Base-by-base conservation (phyloP, 2,329 filamentous ascomycete species). In the Ascochyta fabae region DNA sequence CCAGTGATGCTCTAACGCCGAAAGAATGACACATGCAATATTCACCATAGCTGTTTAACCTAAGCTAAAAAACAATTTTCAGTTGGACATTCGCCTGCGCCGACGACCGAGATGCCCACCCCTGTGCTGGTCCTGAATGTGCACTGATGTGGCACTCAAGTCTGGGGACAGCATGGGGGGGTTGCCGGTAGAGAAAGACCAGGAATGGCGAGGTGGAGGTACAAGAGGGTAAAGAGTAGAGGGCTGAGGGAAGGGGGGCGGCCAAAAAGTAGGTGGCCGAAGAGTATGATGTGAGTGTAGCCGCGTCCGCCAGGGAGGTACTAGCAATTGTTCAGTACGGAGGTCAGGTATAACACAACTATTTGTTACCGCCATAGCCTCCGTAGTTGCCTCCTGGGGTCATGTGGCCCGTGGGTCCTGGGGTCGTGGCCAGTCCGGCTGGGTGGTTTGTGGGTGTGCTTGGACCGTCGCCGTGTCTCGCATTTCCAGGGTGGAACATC, bases 301-400 rank as follows among this genome's bases (percentile, higher is more conserved):
- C 3, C 16, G 16, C 40, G 27, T 31, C 16, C 44, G 47, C 26
- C 16, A 33, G 26, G 16, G 13, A 29, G 35, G 36, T 47, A 56
- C 53, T 56, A 38, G 46, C 41, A 56, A 22, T 45, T 10, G 4
- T 56, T 56, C 38, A 47, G 46, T 38, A 50, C 38, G 47, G 47
- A 56, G 42, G 26, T 36, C 36, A 43, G 33, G 26, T 31, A 38
- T 12, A 24, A 8, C 42, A 36, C 16, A 42, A 51, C 43, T 56
- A 56, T 16, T 56, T 56, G 47, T 56, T 75, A 53, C 70, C 69
- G 53, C 69, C 67, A 57, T 75, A 75, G 53, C 71, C 85, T 43
- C 91, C 91, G 79, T 94, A 92, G 24, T 87, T 87, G 19, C 86
- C 88, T 24, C 91, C 90, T 1, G 91, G 91, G 7, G 91, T 95